Evolutionary conservation across 2,329 filamentous ascomycete species (phyloP).

Genomic region (Aspergillus melleus): DNA sequence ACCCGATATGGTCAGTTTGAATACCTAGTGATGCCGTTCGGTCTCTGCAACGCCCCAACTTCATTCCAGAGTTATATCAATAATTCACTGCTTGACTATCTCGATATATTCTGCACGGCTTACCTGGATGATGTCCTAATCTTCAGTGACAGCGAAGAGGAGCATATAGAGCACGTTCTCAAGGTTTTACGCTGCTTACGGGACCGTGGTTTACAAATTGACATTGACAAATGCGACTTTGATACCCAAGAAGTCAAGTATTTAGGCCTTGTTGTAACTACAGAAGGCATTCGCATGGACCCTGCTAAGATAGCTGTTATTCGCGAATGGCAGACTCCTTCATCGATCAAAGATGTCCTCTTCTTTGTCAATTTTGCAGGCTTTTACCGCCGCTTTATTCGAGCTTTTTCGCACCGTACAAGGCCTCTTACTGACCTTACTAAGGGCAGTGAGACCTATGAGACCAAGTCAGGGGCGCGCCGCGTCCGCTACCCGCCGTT

Average conservation of each 20-base stretch:
- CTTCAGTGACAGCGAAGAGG: conserved; percentile 6
- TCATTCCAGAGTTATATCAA: conserved; percentile 21
- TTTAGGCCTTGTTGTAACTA: background rate
- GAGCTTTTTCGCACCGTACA: background rate
- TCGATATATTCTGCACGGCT: conserved; percentile 9
- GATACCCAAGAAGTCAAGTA: background rate
- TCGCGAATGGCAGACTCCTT: background rate
- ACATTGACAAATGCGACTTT: background rate
- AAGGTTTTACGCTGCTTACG: conserved; percentile 6
- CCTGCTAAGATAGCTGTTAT: conserved; percentile 8
- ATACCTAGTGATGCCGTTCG: conserved; percentile 30
- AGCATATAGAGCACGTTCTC: conserved; percentile 5
- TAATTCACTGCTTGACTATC: conserved; percentile 1
- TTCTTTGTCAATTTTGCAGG: background rate
- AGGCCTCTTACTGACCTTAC: background rate
- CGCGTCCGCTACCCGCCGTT: background rate
- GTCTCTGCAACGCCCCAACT: conserved; percentile 15
- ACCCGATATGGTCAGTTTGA: conserved; percentile 26
- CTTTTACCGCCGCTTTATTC: conserved; percentile 2
- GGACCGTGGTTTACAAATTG: background rate
- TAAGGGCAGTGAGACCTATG: background rate
- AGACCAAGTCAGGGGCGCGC: background rate
- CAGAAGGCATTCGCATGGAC: conserved; percentile 18
- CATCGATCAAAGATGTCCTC: background rate
- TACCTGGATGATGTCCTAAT: conserved; percentile 23